These are phyloP conservation scores for Sanghuangporus weigelae DNA, from an alignment of 1,284 basidiomycete genomes.

Conservation along the genomic window DNA sequence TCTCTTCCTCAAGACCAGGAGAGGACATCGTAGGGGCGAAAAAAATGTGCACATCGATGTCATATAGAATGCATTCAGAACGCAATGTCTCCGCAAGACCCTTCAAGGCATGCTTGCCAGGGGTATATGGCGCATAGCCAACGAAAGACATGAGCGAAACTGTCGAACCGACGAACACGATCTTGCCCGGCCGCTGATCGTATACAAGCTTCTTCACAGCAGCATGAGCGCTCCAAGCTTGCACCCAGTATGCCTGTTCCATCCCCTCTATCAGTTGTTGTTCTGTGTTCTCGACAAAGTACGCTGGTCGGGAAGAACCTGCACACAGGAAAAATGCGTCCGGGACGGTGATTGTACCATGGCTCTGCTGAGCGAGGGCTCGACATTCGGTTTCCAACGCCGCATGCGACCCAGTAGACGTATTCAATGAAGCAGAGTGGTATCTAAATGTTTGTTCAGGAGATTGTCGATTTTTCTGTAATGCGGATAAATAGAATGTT, in stretches of 20 bases:
- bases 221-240: constrained; percentile 75
- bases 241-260: constrained; percentile 63
- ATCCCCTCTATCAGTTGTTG: constrained; percentile 56
- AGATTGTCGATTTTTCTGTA: constrained; percentile 40
- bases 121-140: constrained; percentile 84
- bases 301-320: constrained; percentile 61
- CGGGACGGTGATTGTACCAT: constrained; percentile 45
- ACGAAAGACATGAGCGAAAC: constrained; percentile 78
- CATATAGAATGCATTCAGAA: constrained; percentile 77
- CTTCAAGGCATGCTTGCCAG: constrained; percentile 86
- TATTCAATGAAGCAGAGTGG: constrained; percentile 60
- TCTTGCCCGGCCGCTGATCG: constrained; percentile 53
- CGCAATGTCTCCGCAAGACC: constrained; percentile 86
- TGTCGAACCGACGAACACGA: constrained; percentile 82
- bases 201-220: constrained; percentile 69
- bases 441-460: constrained; percentile 51
- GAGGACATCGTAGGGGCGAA: constrained; percentile 85
- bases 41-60: constrained; percentile 79
- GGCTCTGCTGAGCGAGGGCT: constrained; percentile 29
- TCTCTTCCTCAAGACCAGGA: constrained; percentile 79
- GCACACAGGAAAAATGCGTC: constrained; percentile 80
- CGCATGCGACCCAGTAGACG: constrained; percentile 41
- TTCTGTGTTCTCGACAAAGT: constrained; percentile 67
- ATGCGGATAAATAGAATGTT: background rate
- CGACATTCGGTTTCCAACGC: constrained; percentile 59